Percentiles rank a stretch among this genome's conserved stretches.
These are phyloP conservation scores for Carpinus fangiana DNA, from an alignment of 306 rosid genomes.

Conservation along the genomic window DNA sequence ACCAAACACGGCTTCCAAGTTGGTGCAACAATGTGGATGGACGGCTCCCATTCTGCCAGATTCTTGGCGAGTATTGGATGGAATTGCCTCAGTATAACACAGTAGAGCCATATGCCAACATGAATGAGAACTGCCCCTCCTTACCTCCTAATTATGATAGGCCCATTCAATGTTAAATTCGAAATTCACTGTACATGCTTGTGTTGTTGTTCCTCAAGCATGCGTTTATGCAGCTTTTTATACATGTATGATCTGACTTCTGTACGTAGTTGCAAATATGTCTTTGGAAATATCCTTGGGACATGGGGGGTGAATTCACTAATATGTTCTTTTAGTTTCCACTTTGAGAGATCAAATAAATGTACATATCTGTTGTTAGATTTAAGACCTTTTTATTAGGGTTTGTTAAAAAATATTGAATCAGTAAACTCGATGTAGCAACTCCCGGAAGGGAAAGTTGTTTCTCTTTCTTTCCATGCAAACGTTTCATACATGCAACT, in stretches of 20 bases:
- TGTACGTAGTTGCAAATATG: background rate
- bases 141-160: constrained; percentile 78
- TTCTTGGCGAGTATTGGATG: constrained; percentile 92
- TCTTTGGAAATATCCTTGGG: background rate
- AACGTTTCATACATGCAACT: too few relatives aligned
- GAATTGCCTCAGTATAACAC: constrained; percentile 89
- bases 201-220: background rate
- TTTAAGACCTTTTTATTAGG: background rate
- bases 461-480: background rate
- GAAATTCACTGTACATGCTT: background rate
- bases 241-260: background rate
- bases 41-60: constrained; percentile 84
- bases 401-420: background rate
- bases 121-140: constrained; percentile 95
- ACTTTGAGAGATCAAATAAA: background rate
- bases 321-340: background rate
- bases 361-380: background rate
- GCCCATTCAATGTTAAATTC: constrained; percentile 54
- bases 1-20: constrained; percentile 75
- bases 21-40: constrained; percentile 78
- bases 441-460: background rate
- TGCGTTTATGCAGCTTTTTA: background rate
- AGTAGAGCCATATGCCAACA: constrained; percentile 72
- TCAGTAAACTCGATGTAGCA: background rate
- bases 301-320: background rate